Percentiles rank a stretch among this genome's conserved stretches.
These are phyloP conservation scores for Parmelia sp. DNA, from an alignment of 495 filamentous ascomycete species.

Conservation along the genomic window DNA sequence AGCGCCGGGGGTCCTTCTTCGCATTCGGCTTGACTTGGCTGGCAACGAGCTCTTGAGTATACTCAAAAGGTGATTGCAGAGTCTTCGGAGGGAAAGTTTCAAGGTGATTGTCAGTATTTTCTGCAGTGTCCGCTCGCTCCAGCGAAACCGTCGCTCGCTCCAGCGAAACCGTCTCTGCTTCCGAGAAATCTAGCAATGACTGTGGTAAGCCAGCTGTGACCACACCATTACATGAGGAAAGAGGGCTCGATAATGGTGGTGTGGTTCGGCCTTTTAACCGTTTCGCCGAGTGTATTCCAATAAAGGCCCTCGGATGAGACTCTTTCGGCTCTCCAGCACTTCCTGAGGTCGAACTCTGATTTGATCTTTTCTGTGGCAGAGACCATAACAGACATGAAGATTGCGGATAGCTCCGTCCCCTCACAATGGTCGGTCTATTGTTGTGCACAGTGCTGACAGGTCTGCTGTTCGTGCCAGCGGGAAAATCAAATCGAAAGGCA, in stretches of 20 bases:
- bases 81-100: not conserved
- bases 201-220: too few species aligned
- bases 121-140: not conserved
- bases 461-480: not conserved
- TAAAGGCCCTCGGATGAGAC: not conserved
- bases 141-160: too few species aligned
- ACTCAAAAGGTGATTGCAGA: slow-evolving; percentile 4
- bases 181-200: not conserved
- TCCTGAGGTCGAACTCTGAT: not conserved
- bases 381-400: not conserved
- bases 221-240: not conserved
- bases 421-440: not conserved
- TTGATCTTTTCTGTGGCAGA: slow-evolving; percentile 8
- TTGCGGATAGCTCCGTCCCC: not conserved
- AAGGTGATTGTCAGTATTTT: not conserved
- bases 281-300: slow-evolving; percentile 2
- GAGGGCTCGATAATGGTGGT: not conserved
- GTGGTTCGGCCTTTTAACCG: not conserved
- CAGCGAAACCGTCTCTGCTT: not conserved
- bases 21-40: not conserved
- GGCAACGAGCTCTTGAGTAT: not conserved
- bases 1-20: not conserved
- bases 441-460: not conserved
- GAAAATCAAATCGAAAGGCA: not conserved
- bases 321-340: not conserved